A percentile compares a stretch with the other conserved stretches of the same genome.
These are phyloP conservation scores for Mycosphaerelloides madeirae DNA, from an alignment of 2,329 filamentous ascomycete species.

Conservation along the genomic window DNA sequence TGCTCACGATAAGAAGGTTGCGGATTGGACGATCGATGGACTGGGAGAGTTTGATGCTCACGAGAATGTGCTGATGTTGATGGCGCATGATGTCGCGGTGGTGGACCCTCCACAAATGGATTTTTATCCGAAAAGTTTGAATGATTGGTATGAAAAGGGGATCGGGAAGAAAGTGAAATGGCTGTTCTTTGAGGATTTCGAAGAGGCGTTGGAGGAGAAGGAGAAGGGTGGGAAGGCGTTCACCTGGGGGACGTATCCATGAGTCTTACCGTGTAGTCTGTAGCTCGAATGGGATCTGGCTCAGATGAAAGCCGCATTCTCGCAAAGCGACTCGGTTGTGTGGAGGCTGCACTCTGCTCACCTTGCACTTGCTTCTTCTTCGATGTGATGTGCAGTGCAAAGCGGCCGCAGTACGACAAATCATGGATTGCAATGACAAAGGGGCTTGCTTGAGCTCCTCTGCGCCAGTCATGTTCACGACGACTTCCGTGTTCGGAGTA, in stretches of 20 bases:
- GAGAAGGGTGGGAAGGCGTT: slow-evolving; percentile 21
- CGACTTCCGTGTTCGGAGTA: too few relatives aligned
- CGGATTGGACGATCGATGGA: slow-evolving; percentile 31
- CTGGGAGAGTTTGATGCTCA: slow-evolving; percentile 32
- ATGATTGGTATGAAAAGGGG: slow-evolving; percentile 29
- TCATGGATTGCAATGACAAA: too few relatives aligned
- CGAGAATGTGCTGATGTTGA: slow-evolving; percentile 29
- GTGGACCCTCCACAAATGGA: slow-evolving; percentile 28
- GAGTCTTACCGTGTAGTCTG: neutral
- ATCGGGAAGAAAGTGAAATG: slow-evolving; percentile 28
- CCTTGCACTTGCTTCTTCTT: too few relatives aligned
- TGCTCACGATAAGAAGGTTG: slow-evolving; percentile 33
- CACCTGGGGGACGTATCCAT: slow-evolving; percentile 20
- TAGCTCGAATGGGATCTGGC: too few relatives aligned
- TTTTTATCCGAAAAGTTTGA: slow-evolving; percentile 39
- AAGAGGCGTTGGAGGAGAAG: slow-evolving; percentile 36
- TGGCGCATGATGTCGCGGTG: slow-evolving; percentile 31
- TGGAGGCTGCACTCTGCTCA: too few relatives aligned
- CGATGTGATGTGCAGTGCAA: too few relatives aligned
- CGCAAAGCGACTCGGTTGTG: too few relatives aligned
- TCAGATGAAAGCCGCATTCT: too few relatives aligned
- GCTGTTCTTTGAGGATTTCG: slow-evolving; percentile 49
- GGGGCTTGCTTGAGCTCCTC: too few relatives aligned
- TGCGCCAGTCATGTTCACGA: too few relatives aligned
- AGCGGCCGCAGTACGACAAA: too few relatives aligned